Evolutionary conservation across 2,329 filamentous ascomycete species (phyloP), one percentile per base, ranked within the genome.

Genomic region (Metarhizium sp.): DNA sequence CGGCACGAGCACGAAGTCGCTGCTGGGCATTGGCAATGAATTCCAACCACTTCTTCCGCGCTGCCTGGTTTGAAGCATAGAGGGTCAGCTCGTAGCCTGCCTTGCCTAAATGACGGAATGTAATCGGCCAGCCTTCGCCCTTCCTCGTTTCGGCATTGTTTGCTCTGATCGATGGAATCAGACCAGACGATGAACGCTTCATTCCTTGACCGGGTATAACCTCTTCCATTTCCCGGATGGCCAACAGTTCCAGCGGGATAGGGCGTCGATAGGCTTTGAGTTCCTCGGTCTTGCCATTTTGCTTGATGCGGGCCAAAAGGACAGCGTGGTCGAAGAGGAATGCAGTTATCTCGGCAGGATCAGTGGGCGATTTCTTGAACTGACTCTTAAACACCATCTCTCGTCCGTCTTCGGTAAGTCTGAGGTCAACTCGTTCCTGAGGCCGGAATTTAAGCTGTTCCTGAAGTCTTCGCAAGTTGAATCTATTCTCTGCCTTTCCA

Each of bases 301-400:
- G 86, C 75, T 97, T 99, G 60, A 92, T 86, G 53, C 92, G 83
- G 60, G 96, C 94, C 45, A 99, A 79, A 40, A 99, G 78, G 53
- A 99, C 87, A 3, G 94, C 92, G 69, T 99, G 94, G 66, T 99
- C 94, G 67, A 99, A 96, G 29, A 99, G 79, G 74, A 95, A 99
- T 16, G 90, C 92, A 20, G 91, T 94, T 48, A 99, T 92, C 64
- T 97, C 92, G 1, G 87, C 84, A 50, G 84, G 87, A 67, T 96
- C 92, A 0, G 89, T 92, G 0, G 92, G 87, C 4, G 86, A 84
- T 75, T 97, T 97, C 77, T 96, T 97, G 71, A 99, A 81, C 59
- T 85, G 85, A 65, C 90, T 92, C 76, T 97, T 99, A 74, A 92
- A 96, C 59, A 99, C 84, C 63, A 99, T 78, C 70, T 96, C 91